Base-by-base conservation (phyloP, 1,284 basidiomycete species). In the Vanrija humicola region DNA sequence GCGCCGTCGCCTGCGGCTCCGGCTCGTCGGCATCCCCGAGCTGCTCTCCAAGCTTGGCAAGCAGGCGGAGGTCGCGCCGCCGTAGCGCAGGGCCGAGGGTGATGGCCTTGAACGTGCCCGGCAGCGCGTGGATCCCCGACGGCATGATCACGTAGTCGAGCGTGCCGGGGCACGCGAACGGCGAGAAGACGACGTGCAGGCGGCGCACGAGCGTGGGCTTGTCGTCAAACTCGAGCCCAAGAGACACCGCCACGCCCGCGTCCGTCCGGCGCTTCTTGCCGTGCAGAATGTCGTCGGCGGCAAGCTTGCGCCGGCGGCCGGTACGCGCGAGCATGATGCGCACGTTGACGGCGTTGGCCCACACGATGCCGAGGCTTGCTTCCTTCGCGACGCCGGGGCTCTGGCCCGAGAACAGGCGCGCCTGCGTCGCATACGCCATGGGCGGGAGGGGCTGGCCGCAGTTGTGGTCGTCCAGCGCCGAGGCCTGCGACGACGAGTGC, bases 331-430 rank as follows among this genome's bases (percentile, higher is more conserved):
- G 80, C 82, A 95, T 86, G 53, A 96, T 81, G 12, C 93, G 82
- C 4, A 81, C 81, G 61, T 93, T 93, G 56, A 96, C 80, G 59
- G 89, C 86, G 71, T 94, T 94, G 9, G 90, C 87, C 93, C 93
- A 97, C 2, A 86, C 85, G 48, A 94, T 83, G 0, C 93, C 93
- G 3, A 97, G 76, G 39, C 83, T 83, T 0, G 88, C 90, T 74
- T 92, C 88, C 68, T 91, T 90, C 7, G 43, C 81, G 80, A 43
- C 81, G 0, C 43, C 43, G 55, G 84, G 80, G 8, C 82, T 82
- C 38, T 86, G 82, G 38, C 82, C 83, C 2, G 71, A 74, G 69
- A 95, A 94, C 82, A 86, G 86, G 6, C 82, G 81, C 0, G 85
- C 81, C 67, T 95, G 91, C 26, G 84, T 82, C 4, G 82, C 79